Evolutionary conservation across 352 stramenopile genomes (phyloP).

Genomic region (Pythium myriotylum): DNA sequence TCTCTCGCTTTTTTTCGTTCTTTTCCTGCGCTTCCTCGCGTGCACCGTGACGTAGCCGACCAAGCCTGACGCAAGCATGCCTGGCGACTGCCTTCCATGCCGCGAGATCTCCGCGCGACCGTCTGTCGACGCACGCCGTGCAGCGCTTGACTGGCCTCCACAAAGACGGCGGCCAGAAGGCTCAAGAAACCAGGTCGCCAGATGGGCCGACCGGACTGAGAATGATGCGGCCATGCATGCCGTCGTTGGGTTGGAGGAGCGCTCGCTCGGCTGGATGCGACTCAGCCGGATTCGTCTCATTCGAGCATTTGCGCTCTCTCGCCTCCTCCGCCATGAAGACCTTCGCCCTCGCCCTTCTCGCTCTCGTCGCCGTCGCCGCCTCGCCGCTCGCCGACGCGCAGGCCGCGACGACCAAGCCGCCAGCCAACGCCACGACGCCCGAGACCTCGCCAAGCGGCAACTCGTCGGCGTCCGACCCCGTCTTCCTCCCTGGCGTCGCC

Average conservation of each 20-base stretch:
- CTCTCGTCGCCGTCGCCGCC: conserved; percentile 10
- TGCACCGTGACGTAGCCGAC: neutral
- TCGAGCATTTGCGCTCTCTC: conserved; percentile 5
- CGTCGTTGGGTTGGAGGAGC: neutral
- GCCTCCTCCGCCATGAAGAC: conserved; percentile 23
- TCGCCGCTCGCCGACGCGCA: conserved; percentile 6
- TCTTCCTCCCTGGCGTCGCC: conserved; percentile 28
- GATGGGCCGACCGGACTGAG: conserved; percentile 2
- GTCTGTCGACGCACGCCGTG: neutral
- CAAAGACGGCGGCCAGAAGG: conserved; percentile 9
- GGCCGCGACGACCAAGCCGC: neutral
- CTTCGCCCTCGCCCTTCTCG: conserved; percentile 6
- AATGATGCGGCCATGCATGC: neutral
- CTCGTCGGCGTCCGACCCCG: neutral
- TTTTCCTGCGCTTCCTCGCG: too few species aligned
- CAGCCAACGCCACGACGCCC: neutral
- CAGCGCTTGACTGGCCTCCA: neutral
- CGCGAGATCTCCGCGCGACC: neutral
- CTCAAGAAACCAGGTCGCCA: conserved; percentile 24
- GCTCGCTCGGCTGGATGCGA: too few species aligned
- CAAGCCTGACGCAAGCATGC: neutral
- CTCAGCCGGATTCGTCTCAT: conserved; percentile 1
- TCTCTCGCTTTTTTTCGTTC: too few species aligned
- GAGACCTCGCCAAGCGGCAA: too few species aligned
- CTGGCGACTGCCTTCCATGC: neutral